Percentiles rank a stretch among this genome's conserved stretches.
phyloP scores from a whole-genome alignment of 495 filamentous ascomycete genomes.

The Penicillium pulvis region DNA sequence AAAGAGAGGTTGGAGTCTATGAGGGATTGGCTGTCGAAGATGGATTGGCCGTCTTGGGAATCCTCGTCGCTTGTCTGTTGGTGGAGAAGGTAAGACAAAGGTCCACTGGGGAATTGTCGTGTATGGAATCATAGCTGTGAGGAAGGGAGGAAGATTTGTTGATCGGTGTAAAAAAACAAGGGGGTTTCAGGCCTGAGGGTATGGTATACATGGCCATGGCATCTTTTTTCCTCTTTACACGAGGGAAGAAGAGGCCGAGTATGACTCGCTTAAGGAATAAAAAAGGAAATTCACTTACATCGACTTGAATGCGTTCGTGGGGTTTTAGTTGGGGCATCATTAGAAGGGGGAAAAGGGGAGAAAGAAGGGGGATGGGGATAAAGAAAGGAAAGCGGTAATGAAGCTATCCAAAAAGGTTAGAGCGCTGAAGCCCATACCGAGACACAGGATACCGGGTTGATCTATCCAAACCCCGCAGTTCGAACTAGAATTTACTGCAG shows the following conservation, averaged over 20 bases:
- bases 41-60: conserved; percentile 9
- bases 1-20: conserved; percentile 45
- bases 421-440: conserved; percentile 15
- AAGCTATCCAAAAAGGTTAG: conserved; percentile 19
- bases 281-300: conserved; percentile 32
- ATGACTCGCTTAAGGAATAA: not conserved
- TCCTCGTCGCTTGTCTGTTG: conserved; percentile 46
- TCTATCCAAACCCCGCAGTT: not conserved
- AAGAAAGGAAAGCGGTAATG: conserved; percentile 8
- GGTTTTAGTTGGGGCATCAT: conserved; percentile 39
- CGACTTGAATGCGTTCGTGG: conserved; percentile 40
- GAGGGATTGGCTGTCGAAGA: conserved; percentile 40
- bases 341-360: conserved; percentile 2
- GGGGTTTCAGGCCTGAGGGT: not conserved
- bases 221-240: not conserved
- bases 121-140: not conserved
- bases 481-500: not conserved
- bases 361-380: not conserved
- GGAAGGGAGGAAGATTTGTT: not conserved
- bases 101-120: not conserved
- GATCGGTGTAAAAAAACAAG: not conserved
- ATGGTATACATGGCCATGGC: not conserved
- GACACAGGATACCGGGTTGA: conserved; percentile 17
- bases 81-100: conserved; percentile 1
- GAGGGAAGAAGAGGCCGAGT: not conserved